phyloP scores from a whole-genome alignment of 139 green algal species.

The Chara braunii region DNA sequence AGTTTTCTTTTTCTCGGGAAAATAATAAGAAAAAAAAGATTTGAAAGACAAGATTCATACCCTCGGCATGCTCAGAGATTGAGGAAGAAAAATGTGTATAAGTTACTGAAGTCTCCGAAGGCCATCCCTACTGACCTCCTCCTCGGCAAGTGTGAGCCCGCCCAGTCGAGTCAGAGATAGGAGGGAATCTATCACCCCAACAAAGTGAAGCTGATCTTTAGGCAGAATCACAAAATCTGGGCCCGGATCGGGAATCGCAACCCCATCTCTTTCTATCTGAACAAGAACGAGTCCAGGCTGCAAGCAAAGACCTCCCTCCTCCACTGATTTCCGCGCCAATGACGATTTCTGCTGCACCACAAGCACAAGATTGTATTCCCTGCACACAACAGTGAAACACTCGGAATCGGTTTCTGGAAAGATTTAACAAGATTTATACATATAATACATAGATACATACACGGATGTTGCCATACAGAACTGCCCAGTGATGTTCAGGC shows the following conservation, averaged over 20 bases:
- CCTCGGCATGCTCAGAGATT: too few species aligned
- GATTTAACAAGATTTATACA: too few species aligned
- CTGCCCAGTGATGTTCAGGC: too few species aligned
- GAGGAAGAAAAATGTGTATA: constrained; percentile 1
- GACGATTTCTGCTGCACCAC: constrained; percentile 14
- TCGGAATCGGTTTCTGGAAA: too few species aligned
- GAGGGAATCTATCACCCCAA: constrained; percentile 49
- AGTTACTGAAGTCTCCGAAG: background rate
- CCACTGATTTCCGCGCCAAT: constrained; percentile 39
- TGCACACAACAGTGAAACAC: too few species aligned
- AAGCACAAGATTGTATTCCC: constrained; percentile 49
- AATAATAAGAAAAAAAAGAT: too few species aligned
- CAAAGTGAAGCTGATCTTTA: constrained; percentile 71
- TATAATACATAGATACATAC: too few species aligned
- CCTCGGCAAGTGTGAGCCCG: constrained; percentile 41
- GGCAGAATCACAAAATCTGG: constrained; percentile 35
- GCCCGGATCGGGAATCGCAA: constrained; percentile 42
- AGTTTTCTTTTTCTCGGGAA: too few species aligned
- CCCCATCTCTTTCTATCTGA: constrained; percentile 48
- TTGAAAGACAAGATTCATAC: too few species aligned
- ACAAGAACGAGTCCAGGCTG: constrained; percentile 47
- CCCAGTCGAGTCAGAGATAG: constrained; percentile 53
- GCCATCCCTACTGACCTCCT: constrained; percentile 37
- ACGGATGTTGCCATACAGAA: too few species aligned
- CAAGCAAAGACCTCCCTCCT: constrained; percentile 23